Evolutionary conservation across 1,284 basidiomycete genomes (phyloP).

Genomic region (Microbotryum intermedium): DNA sequence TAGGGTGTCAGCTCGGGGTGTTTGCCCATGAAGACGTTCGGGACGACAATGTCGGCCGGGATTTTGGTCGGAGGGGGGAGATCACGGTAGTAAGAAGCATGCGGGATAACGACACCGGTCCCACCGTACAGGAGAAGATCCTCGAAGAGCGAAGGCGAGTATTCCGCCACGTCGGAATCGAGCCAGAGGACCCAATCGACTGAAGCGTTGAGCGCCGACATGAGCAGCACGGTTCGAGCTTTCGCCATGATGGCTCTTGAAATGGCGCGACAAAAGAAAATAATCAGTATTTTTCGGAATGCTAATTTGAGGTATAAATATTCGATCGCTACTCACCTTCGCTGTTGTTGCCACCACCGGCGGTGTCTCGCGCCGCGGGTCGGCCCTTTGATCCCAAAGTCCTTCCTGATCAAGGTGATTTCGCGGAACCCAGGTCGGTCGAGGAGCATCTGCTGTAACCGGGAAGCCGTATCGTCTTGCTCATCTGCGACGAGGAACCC

Average conservation of each 20-base stretch:
- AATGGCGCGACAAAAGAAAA: background rate
- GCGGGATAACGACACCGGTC: slow-evolving; percentile 6
- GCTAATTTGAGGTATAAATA: no score
- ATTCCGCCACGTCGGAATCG: slow-evolving; percentile 17
- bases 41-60: slow-evolving; percentile 20
- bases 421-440: slow-evolving; percentile 3
- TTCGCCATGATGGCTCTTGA: slow-evolving; percentile 21
- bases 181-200: slow-evolving; percentile 30
- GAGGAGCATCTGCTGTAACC: slow-evolving; percentile 4
- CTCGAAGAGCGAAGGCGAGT: slow-evolving; percentile 14
- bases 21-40: slow-evolving; percentile 16
- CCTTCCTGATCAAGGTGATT: slow-evolving; percentile 20
- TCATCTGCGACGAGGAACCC: slow-evolving; percentile 24
- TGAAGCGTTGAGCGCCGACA: slow-evolving; percentile 16
- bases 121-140: slow-evolving; percentile 20
- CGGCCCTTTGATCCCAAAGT: slow-evolving; percentile 17
- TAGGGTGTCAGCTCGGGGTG: slow-evolving; percentile 11
- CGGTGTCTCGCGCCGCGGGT: slow-evolving; percentile 13
- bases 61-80: background rate
- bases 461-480: slow-evolving; percentile 18
- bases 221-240: slow-evolving; percentile 20
- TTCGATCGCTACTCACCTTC: slow-evolving; percentile 9
- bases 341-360: slow-evolving; percentile 12
- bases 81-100: background rate
- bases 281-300: background rate